Evolutionary conservation across 177 flowering plant genomes (phyloP).

Genomic region (Tripterygium wilfordii): DNA sequence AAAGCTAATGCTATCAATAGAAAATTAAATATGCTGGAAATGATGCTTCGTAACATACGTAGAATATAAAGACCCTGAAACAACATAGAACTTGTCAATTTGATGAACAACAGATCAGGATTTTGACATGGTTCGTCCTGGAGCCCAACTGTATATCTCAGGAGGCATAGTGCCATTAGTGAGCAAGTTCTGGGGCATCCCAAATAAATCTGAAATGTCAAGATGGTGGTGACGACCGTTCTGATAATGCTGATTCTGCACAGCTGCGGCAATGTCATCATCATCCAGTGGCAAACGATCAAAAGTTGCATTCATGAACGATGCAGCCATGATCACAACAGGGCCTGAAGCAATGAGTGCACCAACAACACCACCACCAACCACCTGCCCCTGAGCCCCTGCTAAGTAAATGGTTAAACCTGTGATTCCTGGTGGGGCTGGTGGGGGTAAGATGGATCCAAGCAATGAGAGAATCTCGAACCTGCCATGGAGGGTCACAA

Average conservation of each 20-base stretch:
- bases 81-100: no score
- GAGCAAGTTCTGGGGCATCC: constrained; percentile 52
- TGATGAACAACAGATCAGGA: no score
- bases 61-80: no score
- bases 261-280: constrained; percentile 29
- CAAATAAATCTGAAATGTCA: constrained; percentile 46
- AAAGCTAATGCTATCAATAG: no score
- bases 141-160: constrained; percentile 58
- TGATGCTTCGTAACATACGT: no score
- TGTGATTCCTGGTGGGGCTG: constrained; percentile 60
- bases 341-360: constrained; percentile 70
- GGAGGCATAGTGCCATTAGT: constrained; percentile 40
- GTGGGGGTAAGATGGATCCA: constrained; percentile 68
- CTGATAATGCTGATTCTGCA: constrained; percentile 44
- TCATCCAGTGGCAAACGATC: constrained; percentile 66
- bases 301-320: constrained; percentile 67
- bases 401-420: constrained; percentile 64
- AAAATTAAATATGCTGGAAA: no score
- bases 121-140: constrained; percentile 45
- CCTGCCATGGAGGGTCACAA: constrained; percentile 67
- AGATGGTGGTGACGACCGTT: constrained; percentile 35
- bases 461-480: constrained; percentile 68
- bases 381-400: constrained; percentile 74
- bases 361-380: constrained; percentile 65
- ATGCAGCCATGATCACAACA: constrained; percentile 71